phyloP scores from a whole-genome alignment of 140 eudicot species.

The Stevia rebaudiana region DNA sequence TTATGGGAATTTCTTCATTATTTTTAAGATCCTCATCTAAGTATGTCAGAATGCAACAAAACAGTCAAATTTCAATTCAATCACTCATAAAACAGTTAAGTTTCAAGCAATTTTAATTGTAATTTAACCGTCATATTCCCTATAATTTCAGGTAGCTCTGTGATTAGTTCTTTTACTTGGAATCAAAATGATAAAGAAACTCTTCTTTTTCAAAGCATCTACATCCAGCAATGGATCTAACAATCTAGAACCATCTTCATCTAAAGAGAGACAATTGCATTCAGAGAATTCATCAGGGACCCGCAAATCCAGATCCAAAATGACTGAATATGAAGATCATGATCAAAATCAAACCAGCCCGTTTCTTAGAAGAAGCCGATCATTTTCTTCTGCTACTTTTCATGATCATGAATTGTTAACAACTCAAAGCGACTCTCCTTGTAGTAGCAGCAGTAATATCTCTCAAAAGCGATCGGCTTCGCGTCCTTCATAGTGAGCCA shows the following conservation, averaged over 20 bases:
- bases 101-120: conserved; percentile 14
- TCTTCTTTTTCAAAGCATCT: conserved; percentile 69
- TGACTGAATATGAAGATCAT: conserved; percentile 42
- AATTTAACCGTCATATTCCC: neutral
- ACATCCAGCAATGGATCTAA: conserved; percentile 37
- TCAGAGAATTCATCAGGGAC: conserved; percentile 42
- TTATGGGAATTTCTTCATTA: neutral
- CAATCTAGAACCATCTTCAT: conserved; percentile 31
- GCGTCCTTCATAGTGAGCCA: conserved; percentile 45
- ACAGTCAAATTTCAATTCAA: neutral
- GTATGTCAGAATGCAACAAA: neutral
- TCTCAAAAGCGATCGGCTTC: conserved; percentile 43
- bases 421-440: conserved; percentile 59
- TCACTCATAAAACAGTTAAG: neutral
- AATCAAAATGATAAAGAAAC: conserved; percentile 60
- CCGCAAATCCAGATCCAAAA: conserved; percentile 33
- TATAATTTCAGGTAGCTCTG: conserved; percentile 27
- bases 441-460: conserved; percentile 43
- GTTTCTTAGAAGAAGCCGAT: conserved; percentile 61
- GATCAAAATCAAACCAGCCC: conserved; percentile 34
- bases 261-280: conserved; percentile 41
- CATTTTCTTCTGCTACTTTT: conserved; percentile 60
- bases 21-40: neutral
- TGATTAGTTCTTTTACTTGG: conserved; percentile 9
- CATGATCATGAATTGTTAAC: conserved; percentile 39